Evolutionary conservation across 2,329 filamentous ascomycete genomes (phyloP), one percentile per base, ranked within the genome.

Genomic region (Tolypocladium inflatum): DNA sequence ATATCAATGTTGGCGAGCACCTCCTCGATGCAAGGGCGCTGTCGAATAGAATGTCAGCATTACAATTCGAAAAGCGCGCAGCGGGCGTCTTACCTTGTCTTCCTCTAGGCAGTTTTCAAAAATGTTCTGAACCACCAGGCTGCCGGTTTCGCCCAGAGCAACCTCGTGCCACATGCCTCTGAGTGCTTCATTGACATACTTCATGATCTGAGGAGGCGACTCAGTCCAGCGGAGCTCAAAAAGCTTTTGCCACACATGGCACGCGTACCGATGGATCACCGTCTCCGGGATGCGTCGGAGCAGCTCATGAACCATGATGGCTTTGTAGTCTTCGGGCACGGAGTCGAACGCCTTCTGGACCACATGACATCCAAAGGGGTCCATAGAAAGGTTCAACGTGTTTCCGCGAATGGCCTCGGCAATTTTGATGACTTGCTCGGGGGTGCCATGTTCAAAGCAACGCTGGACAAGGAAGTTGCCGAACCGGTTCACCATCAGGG

Each of bases 101-200:
- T 97, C 93, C 69, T 99, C 95, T 37, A 97, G 83, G 68, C 94
- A 99, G 68, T 99, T 99, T 77, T 99, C 94, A 72, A 99, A 99
- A 69, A 99, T 99, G 72, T 99, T 99, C 74, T 99, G 94, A 54
- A 99, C 95, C 52, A 99, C 94, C 66, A 99, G 80, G 72, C 94
- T 99, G 60, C 94, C 94, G 13, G 95, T 99, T 78, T 99, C 94
- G 41, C 94, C 94, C 56, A 97, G 79, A 26, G 95, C 95, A 62
- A 99, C 94, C 69, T 99, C 93, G 69, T 97, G 92, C 94, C 94
- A 99, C 91, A 97, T 97, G 60, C 93, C 93, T 59, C 85, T 84
- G 57, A 99, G 82, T 60, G 94, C 89, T 66, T 97, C 91, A 68
- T 99, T 99, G 74, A 99, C 95, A 67, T 90, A 96, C 68, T 89